Percentiles rank a stretch among this genome's conserved stretches.
Evolutionary conservation across 2,329 filamentous ascomycete genomes (phyloP).

Genomic region (Hortaea werneckii): DNA sequence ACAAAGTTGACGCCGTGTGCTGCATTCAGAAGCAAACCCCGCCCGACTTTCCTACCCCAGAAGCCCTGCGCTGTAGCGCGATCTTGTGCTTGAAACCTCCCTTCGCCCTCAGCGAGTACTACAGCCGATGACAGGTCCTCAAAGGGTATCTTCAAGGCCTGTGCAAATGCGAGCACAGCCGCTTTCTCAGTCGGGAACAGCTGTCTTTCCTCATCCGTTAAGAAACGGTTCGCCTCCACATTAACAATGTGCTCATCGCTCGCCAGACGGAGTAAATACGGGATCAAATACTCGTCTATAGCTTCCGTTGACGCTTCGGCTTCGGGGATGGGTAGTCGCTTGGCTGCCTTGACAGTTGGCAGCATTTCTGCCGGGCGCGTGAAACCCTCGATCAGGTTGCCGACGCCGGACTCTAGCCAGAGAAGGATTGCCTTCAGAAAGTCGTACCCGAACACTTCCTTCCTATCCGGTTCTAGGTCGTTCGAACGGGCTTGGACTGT

Average conservation of each 20-base stretch:
- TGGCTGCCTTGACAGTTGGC: constrained; percentile 24
- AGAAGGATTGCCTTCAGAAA: constrained; percentile 54
- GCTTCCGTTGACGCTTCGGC: constrained; percentile 40
- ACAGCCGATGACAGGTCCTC: constrained; percentile 38
- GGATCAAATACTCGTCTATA: constrained; percentile 48
- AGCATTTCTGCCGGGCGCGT: constrained; percentile 34
- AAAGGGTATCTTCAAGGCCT: constrained; percentile 43
- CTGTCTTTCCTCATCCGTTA: constrained; percentile 42
- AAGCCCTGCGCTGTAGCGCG: constrained; percentile 37
- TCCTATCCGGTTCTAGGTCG: constrained; percentile 26
- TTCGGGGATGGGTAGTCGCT: constrained; percentile 39
- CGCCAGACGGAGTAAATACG: constrained; percentile 48
- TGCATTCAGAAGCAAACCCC: constrained; percentile 49
- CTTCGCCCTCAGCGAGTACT: constrained; percentile 9
- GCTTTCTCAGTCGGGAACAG: constrained; percentile 44
- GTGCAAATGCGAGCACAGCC: constrained; percentile 48
- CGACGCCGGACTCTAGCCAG: constrained; percentile 51
- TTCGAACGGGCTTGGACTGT: constrained; percentile 29
- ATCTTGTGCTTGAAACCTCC: constrained; percentile 30
- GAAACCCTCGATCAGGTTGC: constrained; percentile 47
- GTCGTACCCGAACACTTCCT: constrained; percentile 52
- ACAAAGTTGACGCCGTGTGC: constrained; percentile 46
- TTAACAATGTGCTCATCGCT: constrained; percentile 42
- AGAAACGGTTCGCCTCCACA: constrained; percentile 49
- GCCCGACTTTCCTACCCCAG: constrained; percentile 51